phyloP scores from a whole-genome alignment of 768 basidiomycete genomes.

The Imleria badia region DNA sequence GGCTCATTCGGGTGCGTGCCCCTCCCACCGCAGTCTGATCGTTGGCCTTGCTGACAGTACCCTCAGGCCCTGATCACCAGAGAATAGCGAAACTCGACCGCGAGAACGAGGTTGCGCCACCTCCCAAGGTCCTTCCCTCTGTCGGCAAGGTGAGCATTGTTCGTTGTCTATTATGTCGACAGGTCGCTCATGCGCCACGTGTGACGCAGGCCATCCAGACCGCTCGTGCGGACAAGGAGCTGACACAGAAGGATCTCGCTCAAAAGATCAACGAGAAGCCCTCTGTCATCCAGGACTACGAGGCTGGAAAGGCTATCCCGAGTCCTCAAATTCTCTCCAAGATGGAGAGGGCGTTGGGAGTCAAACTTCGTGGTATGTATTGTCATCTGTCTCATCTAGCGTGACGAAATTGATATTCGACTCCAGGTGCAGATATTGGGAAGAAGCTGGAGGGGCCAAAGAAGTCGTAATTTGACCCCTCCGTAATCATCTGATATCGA shows the following conservation, averaged over 20 bases:
- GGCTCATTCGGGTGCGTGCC: conserved; percentile 60
- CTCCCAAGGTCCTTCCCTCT: conserved; percentile 68
- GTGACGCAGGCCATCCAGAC: conserved; percentile 72
- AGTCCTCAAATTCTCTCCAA: conserved; percentile 84
- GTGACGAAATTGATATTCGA: conserved; percentile 1
- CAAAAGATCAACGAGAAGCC: conserved; percentile 94
- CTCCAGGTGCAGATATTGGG: conserved; percentile 74
- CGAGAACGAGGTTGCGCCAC: conserved; percentile 94
- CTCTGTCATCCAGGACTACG: conserved; percentile 84
- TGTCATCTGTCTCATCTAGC: not conserved
- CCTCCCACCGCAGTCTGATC: not conserved
- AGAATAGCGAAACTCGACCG: conserved; percentile 91
- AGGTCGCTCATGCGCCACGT: conserved; percentile 1
- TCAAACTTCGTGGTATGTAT: conserved; percentile 83
- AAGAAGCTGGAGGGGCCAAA: conserved; percentile 81
- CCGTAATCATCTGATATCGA: conserved; percentile 35
- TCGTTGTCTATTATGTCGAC: not conserved
- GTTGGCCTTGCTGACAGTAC: not conserved
- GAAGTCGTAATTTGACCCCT: conserved; percentile 57
- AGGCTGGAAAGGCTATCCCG: conserved; percentile 83
- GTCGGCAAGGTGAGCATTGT: conserved; percentile 70
- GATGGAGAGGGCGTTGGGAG: conserved; percentile 80
- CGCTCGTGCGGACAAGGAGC: conserved; percentile 71
- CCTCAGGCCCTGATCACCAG: conserved; percentile 87
- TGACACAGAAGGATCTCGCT: conserved; percentile 92